Evolutionary conservation across 139 green algal species (phyloP).

Genomic region (Spirogloea muscicola): DNA sequence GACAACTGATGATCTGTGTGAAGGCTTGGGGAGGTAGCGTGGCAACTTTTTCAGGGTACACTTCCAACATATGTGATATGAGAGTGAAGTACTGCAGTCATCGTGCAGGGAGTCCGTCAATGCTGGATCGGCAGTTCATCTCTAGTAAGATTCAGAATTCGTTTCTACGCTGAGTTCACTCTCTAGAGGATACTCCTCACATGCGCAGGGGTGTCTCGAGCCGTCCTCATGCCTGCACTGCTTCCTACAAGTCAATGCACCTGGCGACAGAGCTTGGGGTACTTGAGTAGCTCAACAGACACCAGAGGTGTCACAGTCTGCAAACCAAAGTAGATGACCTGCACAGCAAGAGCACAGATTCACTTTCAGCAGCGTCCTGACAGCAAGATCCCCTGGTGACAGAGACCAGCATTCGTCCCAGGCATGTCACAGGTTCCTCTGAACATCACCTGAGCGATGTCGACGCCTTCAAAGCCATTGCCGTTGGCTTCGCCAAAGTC

Average conservation of each 20-base stretch:
- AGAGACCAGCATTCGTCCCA: neutral
- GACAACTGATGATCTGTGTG: conserved; percentile 52
- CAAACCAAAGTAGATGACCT: conserved; percentile 58
- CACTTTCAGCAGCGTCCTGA: too few relatives aligned
- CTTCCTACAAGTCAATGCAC: neutral
- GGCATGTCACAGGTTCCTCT: neutral
- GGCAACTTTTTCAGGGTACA: conserved; percentile 65
- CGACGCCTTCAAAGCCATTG: neutral
- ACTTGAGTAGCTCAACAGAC: conserved; percentile 66
- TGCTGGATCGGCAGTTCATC: neutral
- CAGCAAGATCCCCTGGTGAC: neutral
- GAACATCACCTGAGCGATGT: conserved; percentile 42
- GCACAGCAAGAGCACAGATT: too few relatives aligned
- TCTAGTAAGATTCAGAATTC: neutral
- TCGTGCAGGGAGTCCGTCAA: neutral
- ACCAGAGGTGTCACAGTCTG: conserved; percentile 76
- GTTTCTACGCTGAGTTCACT: neutral
- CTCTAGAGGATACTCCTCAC: neutral
- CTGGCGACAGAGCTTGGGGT: conserved; percentile 70
- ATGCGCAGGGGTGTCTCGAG: too few relatives aligned
- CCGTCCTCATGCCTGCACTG: too few relatives aligned
- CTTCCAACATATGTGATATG: conserved; percentile 75
- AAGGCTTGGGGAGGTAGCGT: conserved; percentile 54
- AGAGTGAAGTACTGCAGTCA: conserved; percentile 72
- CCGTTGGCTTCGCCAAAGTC: conserved; percentile 38